Conservation (phyloP, 148 eudicot species). For the Linanthus parryae region DNA sequence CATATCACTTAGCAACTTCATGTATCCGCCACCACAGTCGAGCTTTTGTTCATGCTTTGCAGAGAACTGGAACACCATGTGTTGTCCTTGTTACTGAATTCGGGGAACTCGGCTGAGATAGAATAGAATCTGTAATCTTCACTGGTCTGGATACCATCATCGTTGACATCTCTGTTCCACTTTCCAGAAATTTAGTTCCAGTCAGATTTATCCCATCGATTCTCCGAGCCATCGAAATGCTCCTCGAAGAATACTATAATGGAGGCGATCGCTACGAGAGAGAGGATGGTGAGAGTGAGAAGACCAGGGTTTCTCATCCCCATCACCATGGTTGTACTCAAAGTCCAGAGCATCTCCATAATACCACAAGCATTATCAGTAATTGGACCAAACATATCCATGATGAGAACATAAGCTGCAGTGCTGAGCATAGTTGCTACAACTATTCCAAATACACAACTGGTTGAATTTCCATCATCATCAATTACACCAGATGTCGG, state of each 20-base stretch:
- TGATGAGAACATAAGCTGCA: no score
- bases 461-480: no score
- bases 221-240: conserved; percentile 81
- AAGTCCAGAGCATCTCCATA: conserved; percentile 97
- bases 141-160: conserved; percentile 87
- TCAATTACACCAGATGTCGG: no score
- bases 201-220: conserved; percentile 87
- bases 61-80: conserved; percentile 82
- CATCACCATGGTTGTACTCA: no score
- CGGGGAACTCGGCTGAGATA: conserved; percentile 83
- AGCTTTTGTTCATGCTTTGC: conserved; percentile 96
- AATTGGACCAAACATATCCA: no score
- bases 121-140: conserved; percentile 91
- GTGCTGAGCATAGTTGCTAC: conserved; percentile 96
- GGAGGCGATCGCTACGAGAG: no score
- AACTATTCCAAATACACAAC: no score
- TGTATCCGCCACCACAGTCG: conserved; percentile 98
- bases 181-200: conserved; percentile 93
- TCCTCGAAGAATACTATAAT: conserved; percentile 78
- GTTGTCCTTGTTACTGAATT: conserved; percentile 89
- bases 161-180: conserved; percentile 79
- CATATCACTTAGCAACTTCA: conserved; percentile 82
- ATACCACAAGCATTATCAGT: no score
- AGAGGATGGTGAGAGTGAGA: no score
- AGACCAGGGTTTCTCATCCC: no score